A percentile compares a stretch with the other conserved stretches of the same genome.
phyloP scores from a whole-genome alignment of 2,329 filamentous ascomycete genomes.

The Xylaria sp. region DNA sequence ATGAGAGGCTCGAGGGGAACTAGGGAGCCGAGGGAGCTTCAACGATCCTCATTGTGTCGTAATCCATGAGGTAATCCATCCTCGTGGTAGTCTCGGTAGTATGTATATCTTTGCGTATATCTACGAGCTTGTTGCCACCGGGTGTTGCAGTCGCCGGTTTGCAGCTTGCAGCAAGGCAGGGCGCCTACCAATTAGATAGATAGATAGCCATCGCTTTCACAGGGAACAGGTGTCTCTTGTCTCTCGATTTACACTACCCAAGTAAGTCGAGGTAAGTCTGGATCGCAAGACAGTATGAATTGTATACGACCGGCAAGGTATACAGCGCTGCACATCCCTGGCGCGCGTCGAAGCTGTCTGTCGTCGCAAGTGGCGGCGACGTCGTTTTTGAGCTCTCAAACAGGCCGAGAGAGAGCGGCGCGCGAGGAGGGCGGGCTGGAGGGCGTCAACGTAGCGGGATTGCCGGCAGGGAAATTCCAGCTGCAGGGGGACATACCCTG shows the following conservation, averaged over 20 bases:
- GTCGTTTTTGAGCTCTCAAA: slow-evolving; percentile 21
- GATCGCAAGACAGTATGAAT: slow-evolving; percentile 3
- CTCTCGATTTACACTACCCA: neutral
- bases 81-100: too few species aligned
- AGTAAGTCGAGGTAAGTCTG: too few species aligned
- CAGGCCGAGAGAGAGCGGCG: slow-evolving; percentile 7
- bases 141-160: neutral
- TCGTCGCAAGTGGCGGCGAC: slow-evolving; percentile 28
- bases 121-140: neutral
- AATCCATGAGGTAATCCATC: slow-evolving; percentile 14
- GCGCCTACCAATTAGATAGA: neutral
- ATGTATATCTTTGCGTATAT: too few species aligned
- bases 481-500: slow-evolving; percentile 44
- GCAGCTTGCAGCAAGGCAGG: neutral
- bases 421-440: slow-evolving; percentile 14
- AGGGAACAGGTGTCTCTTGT: neutral
- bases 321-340: slow-evolving; percentile 9
- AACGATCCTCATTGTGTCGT: slow-evolving; percentile 3
- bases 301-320: neutral
- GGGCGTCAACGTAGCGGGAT: slow-evolving; percentile 38
- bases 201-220: neutral
- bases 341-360: neutral
- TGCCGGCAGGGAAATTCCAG: slow-evolving; percentile 44
- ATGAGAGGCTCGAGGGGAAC: too few species aligned
- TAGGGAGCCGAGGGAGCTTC: neutral